Percentiles rank a stretch among this genome's conserved stretches.
phyloP scores from a whole-genome alignment of 2,329 filamentous ascomycete species.

The Apiospora arundinis region DNA sequence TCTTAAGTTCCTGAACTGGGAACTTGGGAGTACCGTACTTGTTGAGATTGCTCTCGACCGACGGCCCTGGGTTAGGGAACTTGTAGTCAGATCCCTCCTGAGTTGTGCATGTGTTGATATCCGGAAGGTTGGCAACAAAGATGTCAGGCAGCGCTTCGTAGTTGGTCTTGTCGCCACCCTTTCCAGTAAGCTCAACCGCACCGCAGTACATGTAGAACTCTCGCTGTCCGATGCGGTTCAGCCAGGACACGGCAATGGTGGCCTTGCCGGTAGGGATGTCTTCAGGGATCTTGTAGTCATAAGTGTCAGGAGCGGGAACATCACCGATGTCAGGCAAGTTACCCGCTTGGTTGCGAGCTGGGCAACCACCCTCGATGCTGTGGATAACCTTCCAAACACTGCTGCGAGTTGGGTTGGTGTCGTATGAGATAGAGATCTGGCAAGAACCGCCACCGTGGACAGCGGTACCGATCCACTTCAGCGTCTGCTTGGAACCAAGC shows the following conservation, averaged over 20 bases:
- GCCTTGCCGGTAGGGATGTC: conserved; percentile 78
- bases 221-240: conserved; percentile 90
- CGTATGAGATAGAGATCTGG: conserved; percentile 85
- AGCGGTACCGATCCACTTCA: conserved; percentile 74
- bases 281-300: conserved; percentile 74
- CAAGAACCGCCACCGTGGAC: conserved; percentile 92
- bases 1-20: no score
- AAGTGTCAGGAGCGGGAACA: conserved; percentile 58
- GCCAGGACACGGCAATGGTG: conserved; percentile 91
- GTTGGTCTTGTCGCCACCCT: conserved; percentile 54
- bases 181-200: conserved; percentile 69
- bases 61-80: conserved; percentile 73
- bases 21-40: no score
- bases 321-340: conserved; percentile 49
- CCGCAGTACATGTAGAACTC: conserved; percentile 99
- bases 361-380: conserved; percentile 86
- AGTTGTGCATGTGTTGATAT: conserved; percentile 60
- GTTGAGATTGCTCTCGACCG: conserved; percentile 52
- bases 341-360: conserved; percentile 68
- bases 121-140: conserved; percentile 73
- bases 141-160: conserved; percentile 73
- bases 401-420: conserved; percentile 68
- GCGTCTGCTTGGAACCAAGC: conserved; percentile 65
- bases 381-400: conserved; percentile 89
- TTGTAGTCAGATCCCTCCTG: conserved; percentile 57